Percentiles rank a stretch among this genome's conserved stretches.
Evolutionary conservation across 139 green algal species (phyloP).

Genomic region (Zygnema cylindricum): DNA sequence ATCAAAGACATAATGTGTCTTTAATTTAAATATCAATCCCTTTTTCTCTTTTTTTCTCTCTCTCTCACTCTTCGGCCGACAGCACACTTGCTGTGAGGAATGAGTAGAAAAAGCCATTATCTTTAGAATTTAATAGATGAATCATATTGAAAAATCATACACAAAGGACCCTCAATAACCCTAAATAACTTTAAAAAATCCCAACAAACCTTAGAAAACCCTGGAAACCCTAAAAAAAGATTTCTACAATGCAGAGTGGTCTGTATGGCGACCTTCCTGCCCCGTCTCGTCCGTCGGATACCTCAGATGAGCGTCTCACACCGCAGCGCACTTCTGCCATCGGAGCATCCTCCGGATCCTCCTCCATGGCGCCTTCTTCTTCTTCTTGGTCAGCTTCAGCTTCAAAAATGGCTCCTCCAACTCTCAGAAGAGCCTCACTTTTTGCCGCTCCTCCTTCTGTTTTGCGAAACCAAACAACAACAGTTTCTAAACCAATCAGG

Average conservation of each 20-base stretch:
- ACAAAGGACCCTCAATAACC: background rate
- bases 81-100: no score
- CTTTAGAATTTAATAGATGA: no score
- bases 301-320: background rate
- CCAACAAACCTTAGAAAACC: no score
- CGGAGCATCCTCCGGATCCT: background rate
- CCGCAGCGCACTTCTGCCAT: background rate
- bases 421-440: slow-evolving; percentile 28
- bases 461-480: slow-evolving; percentile 34
- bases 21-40: background rate
- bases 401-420: slow-evolving; percentile 28
- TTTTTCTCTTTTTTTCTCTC: background rate
- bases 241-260: background rate
- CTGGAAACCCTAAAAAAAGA: no score
- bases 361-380: background rate
- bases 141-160: background rate
- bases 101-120: no score
- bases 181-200: background rate
- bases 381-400: slow-evolving; percentile 7
- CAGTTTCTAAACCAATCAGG: no score
- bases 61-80: no score
- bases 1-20: background rate
- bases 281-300: background rate
- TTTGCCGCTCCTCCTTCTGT: slow-evolving; percentile 36
- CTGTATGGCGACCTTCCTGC: background rate